Evolutionary conservation across 306 rosid genomes (phyloP), one percentile per base, ranked within the genome.

Genomic region (Psophocarpus tetragonolobus): DNA sequence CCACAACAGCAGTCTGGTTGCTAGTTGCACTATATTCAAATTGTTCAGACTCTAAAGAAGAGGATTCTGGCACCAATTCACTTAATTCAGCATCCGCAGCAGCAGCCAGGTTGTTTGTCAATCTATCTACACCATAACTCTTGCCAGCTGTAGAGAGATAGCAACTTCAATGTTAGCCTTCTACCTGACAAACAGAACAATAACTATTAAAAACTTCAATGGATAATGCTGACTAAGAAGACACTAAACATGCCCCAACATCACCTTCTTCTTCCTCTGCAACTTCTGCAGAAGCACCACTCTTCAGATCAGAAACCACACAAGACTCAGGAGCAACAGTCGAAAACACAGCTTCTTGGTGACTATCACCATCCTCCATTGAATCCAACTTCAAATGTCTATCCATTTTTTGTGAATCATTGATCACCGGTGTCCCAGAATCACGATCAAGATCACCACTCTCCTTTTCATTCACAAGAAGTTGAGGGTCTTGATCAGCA

Each of bases 131-230:
- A 36, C 53, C 26, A 14, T 47, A 32, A 53, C 29, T 58, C 62
- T 44, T 58, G 60, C 73, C 84, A 85, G 57, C 87, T 84, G 83
- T 79, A 83, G 90, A 83, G 80, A 76, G 84, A 79, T 70, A 85
- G 87, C 82, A 85, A 84, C 87, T 80, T 81, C 88, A 81, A 73
- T 85, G 85, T 83, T 80, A 82, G 85, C 86, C 82, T 78, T 83
- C 79, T 84, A 79, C 86, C 84, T 81, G 85, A 73, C 76, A 87
- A 64, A 63, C 60, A 78, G 73, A 73, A 73, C 75, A 69, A 81
- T 76, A 45, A 65, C 64, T 38, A 50, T 71, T 78, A 67, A 78
- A 82, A 71, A 82, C 86, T 78, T 86, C 81, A 86, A 80, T 5
- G 51, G 45, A 60, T 24, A 57, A 26, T 54, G 57, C 56, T 72